Conservation (phyloP, 257 asterid species). For the Solanum medicagineum region DNA sequence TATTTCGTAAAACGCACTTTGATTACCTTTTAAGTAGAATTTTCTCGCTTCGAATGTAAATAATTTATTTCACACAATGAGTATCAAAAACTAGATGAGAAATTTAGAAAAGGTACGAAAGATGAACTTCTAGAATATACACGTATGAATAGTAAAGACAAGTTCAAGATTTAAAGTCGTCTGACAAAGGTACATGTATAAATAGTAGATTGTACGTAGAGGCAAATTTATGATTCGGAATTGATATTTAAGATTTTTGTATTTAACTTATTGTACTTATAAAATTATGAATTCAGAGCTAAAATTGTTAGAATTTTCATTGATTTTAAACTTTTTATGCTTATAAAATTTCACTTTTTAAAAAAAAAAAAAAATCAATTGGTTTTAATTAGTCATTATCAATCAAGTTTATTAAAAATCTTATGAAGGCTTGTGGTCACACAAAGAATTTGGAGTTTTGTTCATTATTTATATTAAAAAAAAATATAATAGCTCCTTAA, state of each 20-base stretch:
- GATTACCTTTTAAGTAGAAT: no score
- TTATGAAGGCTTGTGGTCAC: background rate
- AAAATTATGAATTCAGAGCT: background rate
- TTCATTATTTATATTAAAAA: background rate
- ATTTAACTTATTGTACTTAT: background rate
- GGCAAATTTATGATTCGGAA: background rate
- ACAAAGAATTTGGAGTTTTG: background rate
- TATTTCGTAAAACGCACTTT: background rate
- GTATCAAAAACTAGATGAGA: background rate
- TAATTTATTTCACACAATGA: background rate
- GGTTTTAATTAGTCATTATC: background rate
- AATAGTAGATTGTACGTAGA: no score
- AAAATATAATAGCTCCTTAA: no score
- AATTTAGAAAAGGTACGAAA: background rate
- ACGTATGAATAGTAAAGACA: background rate
- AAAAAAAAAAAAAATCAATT: background rate
- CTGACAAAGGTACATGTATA: no score
- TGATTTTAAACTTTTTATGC: background rate
- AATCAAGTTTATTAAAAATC: background rate
- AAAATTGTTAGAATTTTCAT: background rate
- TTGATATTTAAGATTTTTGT: background rate
- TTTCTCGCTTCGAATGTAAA: background rate
- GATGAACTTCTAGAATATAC: background rate
- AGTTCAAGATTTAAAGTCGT: background rate
- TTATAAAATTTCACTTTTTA: background rate